Conservation (phyloP, 2,329 filamentous ascomycete genomes). For the Ilyonectria destructans region DNA sequence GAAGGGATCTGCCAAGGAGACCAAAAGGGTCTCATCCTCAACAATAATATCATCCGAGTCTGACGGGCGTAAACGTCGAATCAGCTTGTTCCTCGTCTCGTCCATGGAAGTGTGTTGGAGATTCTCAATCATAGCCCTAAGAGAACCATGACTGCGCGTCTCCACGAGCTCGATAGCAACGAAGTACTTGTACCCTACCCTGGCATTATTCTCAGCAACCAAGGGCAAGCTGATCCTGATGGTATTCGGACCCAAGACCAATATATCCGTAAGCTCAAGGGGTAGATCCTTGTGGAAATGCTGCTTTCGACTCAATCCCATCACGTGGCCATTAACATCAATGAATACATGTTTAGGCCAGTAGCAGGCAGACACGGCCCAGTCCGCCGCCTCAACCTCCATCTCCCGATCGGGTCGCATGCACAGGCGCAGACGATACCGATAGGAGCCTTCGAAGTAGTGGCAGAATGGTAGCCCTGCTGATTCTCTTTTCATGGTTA, state of each 20-base stretch:
- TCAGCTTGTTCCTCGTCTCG: conserved; percentile 72
- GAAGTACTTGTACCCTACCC: conserved; percentile 60
- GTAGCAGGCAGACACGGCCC: conserved; percentile 74
- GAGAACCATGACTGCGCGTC: conserved; percentile 63
- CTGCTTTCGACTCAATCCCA: conserved; percentile 75
- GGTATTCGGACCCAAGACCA: conserved; percentile 74
- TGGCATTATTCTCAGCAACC: conserved; percentile 47
- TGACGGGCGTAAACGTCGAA: conserved; percentile 57
- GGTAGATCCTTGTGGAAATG: conserved; percentile 85
- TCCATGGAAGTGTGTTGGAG: conserved; percentile 59
- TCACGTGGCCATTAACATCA: conserved; percentile 73
- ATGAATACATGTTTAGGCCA: conserved; percentile 84
- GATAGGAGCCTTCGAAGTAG: conserved; percentile 68
- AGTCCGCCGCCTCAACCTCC: conserved; percentile 64
- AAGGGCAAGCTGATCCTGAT: conserved; percentile 67
- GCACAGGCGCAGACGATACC: conserved; percentile 81
- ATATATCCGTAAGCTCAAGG: conserved; percentile 77
- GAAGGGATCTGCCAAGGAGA: conserved; percentile 80
- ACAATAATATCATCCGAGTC: conserved; percentile 74
- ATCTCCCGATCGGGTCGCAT: conserved; percentile 36
- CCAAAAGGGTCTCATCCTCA: conserved; percentile 67
- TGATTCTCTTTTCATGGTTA: conserved; percentile 54
- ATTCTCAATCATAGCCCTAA: conserved; percentile 59
- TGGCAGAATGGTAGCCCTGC: conserved; percentile 56
- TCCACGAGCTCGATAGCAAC: conserved; percentile 81